Evolutionary conservation across 208 protist genomes (phyloP).

Genomic region (Acanthamoeba culbertsoni): DNA sequence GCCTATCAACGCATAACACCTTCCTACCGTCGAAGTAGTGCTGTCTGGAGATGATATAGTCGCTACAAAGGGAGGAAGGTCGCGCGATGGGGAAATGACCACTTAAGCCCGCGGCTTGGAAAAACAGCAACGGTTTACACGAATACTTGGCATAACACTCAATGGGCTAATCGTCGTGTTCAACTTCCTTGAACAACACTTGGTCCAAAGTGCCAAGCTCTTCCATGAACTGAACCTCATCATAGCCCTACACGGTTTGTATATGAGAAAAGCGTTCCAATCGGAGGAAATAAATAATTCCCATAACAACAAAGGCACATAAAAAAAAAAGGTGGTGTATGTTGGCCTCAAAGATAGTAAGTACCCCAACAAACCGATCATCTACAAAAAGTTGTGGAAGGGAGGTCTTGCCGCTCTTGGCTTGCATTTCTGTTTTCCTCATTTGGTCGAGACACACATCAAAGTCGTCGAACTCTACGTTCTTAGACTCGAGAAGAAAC

Average conservation of each 20-base stretch:
- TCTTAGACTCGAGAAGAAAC: slow-evolving; percentile 37
- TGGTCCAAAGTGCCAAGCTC: slow-evolving; percentile 30
- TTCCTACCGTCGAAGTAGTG: too few species aligned
- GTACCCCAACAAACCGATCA: slow-evolving; percentile 43
- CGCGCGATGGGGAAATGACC: too few species aligned
- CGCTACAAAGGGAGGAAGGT: too few species aligned
- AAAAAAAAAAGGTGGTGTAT: neutral
- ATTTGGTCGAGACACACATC: slow-evolving; percentile 49
- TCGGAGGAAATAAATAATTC: neutral
- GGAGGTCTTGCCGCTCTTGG: slow-evolving; percentile 36
- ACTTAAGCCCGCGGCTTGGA: too few species aligned
- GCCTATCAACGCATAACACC: too few species aligned
- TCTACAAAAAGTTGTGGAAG: slow-evolving; percentile 49
- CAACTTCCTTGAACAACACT: slow-evolving; percentile 16
- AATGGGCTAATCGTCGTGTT: neutral
- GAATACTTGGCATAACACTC: too few species aligned
- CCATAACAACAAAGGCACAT: neutral
- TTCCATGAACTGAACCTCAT: slow-evolving; percentile 43
- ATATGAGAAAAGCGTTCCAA: too few species aligned
- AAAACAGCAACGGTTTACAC: too few species aligned
- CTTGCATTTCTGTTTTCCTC: slow-evolving; percentile 38
- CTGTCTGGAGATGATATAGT: too few species aligned
- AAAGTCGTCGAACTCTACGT: slow-evolving; percentile 28
- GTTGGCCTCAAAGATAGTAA: too few species aligned
- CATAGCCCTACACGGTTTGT: slow-evolving; percentile 33